Percentiles rank a stretch among this genome's conserved stretches.
Conservation (phyloP, 208 protist genomes). For the Trypanosoma grayi region DNA sequence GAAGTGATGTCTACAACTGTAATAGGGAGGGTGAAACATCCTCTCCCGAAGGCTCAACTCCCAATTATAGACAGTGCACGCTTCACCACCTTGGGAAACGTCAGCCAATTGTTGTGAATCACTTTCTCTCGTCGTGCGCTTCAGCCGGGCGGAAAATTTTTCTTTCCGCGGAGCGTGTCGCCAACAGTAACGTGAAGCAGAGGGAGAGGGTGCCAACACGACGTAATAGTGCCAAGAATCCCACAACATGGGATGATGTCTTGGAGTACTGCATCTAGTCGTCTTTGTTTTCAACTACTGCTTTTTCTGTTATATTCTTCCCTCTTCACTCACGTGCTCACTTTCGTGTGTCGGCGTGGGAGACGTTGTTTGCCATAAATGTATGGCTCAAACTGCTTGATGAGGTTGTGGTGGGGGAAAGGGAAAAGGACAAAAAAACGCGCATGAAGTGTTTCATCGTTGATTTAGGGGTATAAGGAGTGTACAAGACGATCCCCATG, state of each 20-base stretch:
- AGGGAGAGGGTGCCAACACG: background rate
- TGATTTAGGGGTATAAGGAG: no score
- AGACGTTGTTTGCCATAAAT: no score
- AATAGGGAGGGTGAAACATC: background rate
- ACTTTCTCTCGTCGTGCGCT: conserved; percentile 55
- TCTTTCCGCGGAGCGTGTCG: conserved; percentile 44
- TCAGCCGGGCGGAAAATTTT: conserved; percentile 33
- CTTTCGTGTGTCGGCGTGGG: no score
- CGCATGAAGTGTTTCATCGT: no score
- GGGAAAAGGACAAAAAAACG: no score
- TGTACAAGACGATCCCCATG: no score
- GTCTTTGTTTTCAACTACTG: background rate
- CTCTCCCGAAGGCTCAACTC: background rate
- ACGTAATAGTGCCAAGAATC: background rate
- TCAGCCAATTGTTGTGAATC: conserved; percentile 40
- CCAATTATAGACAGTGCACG: background rate
- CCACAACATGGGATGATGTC: conserved; percentile 4
- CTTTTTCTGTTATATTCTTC: conserved; percentile 24
- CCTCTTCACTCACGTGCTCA: background rate
- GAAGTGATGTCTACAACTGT: background rate
- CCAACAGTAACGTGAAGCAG: background rate
- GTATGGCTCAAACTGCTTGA: no score
- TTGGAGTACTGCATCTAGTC: conserved; percentile 57
- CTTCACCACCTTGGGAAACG: conserved; percentile 10
- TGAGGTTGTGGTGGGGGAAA: no score